Conservation (phyloP, 768 basidiomycete genomes). For the Tylopilus balloui region DNA sequence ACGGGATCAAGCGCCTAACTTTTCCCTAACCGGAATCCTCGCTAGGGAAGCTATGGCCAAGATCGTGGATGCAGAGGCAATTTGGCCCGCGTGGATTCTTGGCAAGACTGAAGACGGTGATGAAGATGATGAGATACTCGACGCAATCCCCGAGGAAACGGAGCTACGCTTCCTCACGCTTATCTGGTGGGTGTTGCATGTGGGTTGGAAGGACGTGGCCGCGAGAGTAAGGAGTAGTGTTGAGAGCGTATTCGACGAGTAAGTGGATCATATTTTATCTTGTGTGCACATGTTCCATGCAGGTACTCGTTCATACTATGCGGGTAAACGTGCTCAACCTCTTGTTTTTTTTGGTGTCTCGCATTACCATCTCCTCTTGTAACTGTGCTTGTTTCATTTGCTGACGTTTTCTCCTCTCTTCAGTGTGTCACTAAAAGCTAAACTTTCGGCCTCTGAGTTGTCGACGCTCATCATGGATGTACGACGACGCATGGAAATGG, state of each 20-base stretch:
- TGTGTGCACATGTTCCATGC: not conserved
- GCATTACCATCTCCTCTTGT: not conserved
- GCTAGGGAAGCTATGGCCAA: conserved; percentile 23
- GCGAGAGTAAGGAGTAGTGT: conserved; percentile 70
- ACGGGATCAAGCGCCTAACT: conserved; percentile 36
- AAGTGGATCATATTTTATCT: conserved; percentile 27
- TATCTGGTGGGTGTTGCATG: conserved; percentile 90
- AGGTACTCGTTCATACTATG: not conserved
- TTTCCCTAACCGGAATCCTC: conserved; percentile 25
- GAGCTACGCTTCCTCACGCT: conserved; percentile 81
- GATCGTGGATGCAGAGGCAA: conserved; percentile 24
- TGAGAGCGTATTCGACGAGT: conserved; percentile 84
- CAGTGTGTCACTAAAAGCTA: conserved; percentile 82
- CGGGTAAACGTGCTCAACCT: not conserved
- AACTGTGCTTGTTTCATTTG: not conserved
- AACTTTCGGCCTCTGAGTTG: conserved; percentile 66
- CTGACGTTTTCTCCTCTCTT: conserved; percentile 9
- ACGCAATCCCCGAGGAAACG: conserved; percentile 55
- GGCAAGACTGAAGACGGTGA: conserved; percentile 25
- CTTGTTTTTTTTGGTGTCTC: too few relatives aligned
- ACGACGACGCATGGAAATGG: conserved; percentile 70
- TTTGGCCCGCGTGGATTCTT: conserved; percentile 22
- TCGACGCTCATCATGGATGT: conserved; percentile 68
- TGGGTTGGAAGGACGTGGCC: conserved; percentile 85
- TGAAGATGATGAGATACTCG: conserved; percentile 27